Evolutionary conservation across 148 eudicot species (phyloP).

Genomic region (Amaranthus hypochondriacus): DNA sequence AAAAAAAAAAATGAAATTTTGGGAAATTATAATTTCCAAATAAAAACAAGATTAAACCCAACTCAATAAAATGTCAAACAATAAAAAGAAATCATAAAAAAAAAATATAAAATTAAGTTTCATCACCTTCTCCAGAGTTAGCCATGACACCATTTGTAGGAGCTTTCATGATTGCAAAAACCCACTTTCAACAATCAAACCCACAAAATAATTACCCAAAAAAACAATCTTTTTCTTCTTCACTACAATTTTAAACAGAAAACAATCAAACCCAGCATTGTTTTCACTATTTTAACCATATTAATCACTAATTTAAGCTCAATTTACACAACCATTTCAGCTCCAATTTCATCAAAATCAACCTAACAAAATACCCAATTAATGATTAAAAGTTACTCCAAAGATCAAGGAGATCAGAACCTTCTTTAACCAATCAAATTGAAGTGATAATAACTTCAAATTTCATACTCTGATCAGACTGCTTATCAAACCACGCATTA

Average conservation of each 20-base stretch:
- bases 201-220: neutral
- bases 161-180: conserved; percentile 49
- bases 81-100: neutral
- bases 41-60: neutral
- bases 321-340: too few relatives aligned
- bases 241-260: neutral
- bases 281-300: neutral
- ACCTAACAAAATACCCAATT: neutral
- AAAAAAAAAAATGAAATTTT: neutral
- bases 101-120: neutral
- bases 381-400: neutral
- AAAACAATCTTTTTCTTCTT: too few relatives aligned
- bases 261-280: neutral
- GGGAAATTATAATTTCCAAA: neutral
- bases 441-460: neutral
- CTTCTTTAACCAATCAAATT: conserved; percentile 7
- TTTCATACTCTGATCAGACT: conserved; percentile 77
- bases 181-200: neutral
- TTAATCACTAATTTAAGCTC: neutral
- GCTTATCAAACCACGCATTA: conserved; percentile 80
- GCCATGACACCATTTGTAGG: conserved; percentile 63
- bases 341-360: neutral
- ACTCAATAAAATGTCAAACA: too few relatives aligned
- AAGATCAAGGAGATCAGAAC: conserved; percentile 2
- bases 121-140: conserved; percentile 35